Conservation (phyloP, 257 asterid genomes). For the Rauvolfia tetraphylla region DNA sequence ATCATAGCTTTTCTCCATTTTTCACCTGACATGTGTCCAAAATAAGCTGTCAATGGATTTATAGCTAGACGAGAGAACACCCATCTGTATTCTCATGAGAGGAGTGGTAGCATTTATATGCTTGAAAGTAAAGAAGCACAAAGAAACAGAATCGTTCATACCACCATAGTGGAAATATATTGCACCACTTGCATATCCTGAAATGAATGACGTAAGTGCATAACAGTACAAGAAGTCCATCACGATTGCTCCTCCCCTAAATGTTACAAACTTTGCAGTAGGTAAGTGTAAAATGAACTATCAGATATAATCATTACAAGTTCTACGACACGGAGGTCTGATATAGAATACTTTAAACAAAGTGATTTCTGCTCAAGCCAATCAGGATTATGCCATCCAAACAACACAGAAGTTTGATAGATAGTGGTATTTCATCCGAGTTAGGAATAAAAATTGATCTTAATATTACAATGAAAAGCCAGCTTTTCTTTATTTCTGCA, state of each 20-base stretch:
- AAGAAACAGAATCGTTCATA: slow-evolving; percentile 26
- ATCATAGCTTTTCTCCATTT: slow-evolving; percentile 78
- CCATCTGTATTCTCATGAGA: slow-evolving; percentile 7
- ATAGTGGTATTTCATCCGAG: too few species aligned
- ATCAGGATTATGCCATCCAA: not conserved
- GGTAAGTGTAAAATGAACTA: not conserved
- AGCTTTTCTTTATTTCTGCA: too few species aligned
- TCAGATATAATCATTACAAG: not conserved
- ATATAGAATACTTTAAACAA: not conserved
- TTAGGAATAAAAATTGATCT: too few species aligned
- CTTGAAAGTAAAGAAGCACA: not conserved
- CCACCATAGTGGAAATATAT: slow-evolving; percentile 78
- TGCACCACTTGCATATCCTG: slow-evolving; percentile 85
- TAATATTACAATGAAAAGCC: too few species aligned
- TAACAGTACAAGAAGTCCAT: slow-evolving; percentile 72
- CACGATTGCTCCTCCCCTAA: slow-evolving; percentile 87
- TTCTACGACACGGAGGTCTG: not conserved
- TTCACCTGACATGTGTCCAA: slow-evolving; percentile 51
- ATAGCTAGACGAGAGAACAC: slow-evolving; percentile 2
- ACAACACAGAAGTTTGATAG: too few species aligned
- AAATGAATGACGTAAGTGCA: slow-evolving; percentile 76
- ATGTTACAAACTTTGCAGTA: slow-evolving; percentile 15
- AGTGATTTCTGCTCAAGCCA: not conserved
- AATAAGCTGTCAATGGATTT: slow-evolving; percentile 3
- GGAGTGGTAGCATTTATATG: slow-evolving; percentile 3